Base-by-base conservation (phyloP, 1,139 yeast genomes). In the Suhomyces ambrosiae region DNA sequence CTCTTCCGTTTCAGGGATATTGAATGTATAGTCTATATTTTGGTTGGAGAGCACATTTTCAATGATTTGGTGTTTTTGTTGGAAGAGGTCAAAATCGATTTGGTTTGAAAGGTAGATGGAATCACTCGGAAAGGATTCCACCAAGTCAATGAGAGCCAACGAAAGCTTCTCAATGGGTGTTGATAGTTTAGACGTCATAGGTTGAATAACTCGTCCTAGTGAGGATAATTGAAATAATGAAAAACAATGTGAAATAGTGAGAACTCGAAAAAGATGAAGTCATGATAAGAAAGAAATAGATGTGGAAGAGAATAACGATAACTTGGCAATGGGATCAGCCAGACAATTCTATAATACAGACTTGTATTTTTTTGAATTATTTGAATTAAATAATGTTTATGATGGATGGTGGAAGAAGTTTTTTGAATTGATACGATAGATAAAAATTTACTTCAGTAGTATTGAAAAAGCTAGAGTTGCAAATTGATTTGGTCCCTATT, bases 21-120 rank as follows among this genome's bases (percentile, higher is more conserved):
- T 32, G 14, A 44, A 27, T 23, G 37, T 32, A 32, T 42, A 45
- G 26, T 42, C 37, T n/a, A 42, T 27, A 2, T 32, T n/a, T 11
- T 23, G 35, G 8, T 28, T 28, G 22, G 25, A 12, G 12, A 36
- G 24, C 10, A 34, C 32, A 9, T 33, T 37, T 17, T 37, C 35
- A 14, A 45, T 30, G n/a, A 32, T 9, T 5, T 22, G 4, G 16
- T 38, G 37, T n/a, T 33, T 23, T 12, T 21, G 27, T 5, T 30
- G 17, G 37, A 37, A 40, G 11, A 30, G 27, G 7, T 18, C 24
- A 13, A 15, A 17, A 15, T 27, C 36, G 11, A 33, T 32, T 15
- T 15, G 31, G 13, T 30, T 14, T 7, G 18, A 13, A 23, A 42
- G 26, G 22, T 35, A 33, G 22, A 30, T 33, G 6, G 13, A 21